Evolutionary conservation across 1,139 yeast species (phyloP).

Genomic region (Hanseniaspora gamundiae): DNA sequence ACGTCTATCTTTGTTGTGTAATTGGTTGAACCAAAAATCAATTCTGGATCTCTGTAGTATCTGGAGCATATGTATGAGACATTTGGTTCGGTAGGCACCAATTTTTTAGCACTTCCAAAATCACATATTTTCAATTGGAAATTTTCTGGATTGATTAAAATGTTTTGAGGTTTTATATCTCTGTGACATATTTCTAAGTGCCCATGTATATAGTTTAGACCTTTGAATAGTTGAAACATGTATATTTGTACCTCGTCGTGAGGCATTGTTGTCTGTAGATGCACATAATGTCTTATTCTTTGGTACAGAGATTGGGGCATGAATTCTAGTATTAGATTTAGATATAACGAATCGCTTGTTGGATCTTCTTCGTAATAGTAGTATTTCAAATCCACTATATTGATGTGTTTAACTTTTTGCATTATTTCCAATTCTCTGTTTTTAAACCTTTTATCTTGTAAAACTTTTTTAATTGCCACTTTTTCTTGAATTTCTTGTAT

Average conservation of each 20-base stretch:
- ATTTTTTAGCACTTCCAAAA: conserved; percentile 94
- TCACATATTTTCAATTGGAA: conserved; percentile 88
- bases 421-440: conserved; percentile 93
- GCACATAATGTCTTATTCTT: conserved; percentile 75
- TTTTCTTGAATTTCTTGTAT: conserved; percentile 61
- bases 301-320: conserved; percentile 92
- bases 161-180: conserved; percentile 93
- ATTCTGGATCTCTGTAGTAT: conserved; percentile 90
- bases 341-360: conserved; percentile 58
- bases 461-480: conserved; percentile 88
- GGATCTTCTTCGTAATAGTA: conserved; percentile 65
- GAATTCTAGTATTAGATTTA: conserved; percentile 80
- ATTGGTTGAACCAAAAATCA: conserved; percentile 82
- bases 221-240: conserved; percentile 84
- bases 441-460: conserved; percentile 91
- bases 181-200: conserved; percentile 84
- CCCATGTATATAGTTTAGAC: conserved; percentile 82
- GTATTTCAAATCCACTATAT: conserved; percentile 79
- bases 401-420: conserved; percentile 73
- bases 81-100: conserved; percentile 83
- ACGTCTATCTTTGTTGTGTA: conserved; percentile 95
- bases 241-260: conserved; percentile 77
- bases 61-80: conserved; percentile 94
- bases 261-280: conserved; percentile 64
- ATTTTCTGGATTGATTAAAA: conserved; percentile 72